Evolutionary conservation across 2,329 filamentous ascomycete species (phyloP).

Genomic region (Teratosphaeria destructans): DNA sequence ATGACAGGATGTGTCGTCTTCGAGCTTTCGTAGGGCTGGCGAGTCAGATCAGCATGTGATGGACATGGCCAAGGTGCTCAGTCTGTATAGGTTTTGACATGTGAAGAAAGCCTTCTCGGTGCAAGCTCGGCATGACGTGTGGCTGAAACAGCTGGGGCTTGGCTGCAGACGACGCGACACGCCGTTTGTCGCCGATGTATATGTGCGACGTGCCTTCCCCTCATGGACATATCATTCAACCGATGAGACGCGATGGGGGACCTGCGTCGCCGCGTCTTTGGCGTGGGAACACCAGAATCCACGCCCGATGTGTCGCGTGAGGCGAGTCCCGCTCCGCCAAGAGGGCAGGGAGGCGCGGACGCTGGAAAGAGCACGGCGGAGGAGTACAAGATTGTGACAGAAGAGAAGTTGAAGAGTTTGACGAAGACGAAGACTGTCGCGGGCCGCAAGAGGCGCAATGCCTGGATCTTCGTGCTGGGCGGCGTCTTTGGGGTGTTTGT

Average conservation of each 20-base stretch:
- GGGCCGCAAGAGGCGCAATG: constrained; percentile 57
- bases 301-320: constrained; percentile 30
- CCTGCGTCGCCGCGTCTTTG: constrained; percentile 26
- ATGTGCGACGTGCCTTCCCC: not conserved
- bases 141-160: not conserved
- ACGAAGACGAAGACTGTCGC: constrained; percentile 9
- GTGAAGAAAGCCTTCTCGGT: not conserved
- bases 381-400: constrained; percentile 43
- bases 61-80: not conserved
- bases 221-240: not conserved
- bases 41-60: not conserved
- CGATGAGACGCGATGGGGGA: constrained; percentile 16
- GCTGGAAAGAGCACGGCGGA: constrained; percentile 10
- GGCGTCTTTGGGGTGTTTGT: constrained; percentile 82
- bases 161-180: not conserved
- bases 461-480: constrained; percentile 77
- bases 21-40: not conserved
- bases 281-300: constrained; percentile 15
- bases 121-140: not conserved
- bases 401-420: constrained; percentile 38
- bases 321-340: constrained; percentile 27
- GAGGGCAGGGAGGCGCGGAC: constrained; percentile 12
- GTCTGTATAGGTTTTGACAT: not conserved
- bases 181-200: not conserved
- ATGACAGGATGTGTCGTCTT: not conserved